Conservation (phyloP, 805 yeast genomes). For the Kodamaea hsintzibuensis region DNA sequence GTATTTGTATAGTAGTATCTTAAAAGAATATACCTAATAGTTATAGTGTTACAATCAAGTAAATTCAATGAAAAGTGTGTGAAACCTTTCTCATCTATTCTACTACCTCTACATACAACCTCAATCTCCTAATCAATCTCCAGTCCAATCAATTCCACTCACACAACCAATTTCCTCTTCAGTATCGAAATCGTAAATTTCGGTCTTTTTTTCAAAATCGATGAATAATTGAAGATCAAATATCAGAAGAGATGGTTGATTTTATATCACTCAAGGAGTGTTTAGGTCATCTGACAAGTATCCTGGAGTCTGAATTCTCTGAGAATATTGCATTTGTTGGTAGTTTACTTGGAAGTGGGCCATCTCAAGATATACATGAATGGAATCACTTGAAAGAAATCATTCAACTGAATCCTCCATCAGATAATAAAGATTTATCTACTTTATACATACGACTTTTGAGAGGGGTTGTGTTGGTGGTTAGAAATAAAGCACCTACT, state of each 20-base stretch:
- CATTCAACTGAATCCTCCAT: not conserved
- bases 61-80: too few relatives aligned
- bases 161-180: too few relatives aligned
- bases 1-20: not conserved
- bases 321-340: not conserved
- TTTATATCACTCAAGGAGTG: not conserved
- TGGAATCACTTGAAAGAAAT: not conserved
- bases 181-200: too few relatives aligned
- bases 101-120: too few relatives aligned
- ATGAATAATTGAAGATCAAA: not conserved
- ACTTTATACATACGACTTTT: slow-evolving; percentile 4
- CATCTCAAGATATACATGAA: not conserved
- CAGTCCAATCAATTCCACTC: too few relatives aligned
- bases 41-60: too few relatives aligned
- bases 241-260: not conserved
- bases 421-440: not conserved
- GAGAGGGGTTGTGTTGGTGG: slow-evolving; percentile 7
- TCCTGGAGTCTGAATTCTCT: not conserved
- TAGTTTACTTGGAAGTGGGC: not conserved
- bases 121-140: too few relatives aligned
- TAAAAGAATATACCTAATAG: not conserved
- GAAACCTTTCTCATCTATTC: too few relatives aligned
- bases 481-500: slow-evolving; percentile 5
- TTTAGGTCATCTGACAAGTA: not conserved
- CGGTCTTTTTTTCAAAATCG: not conserved